Conservation (phyloP, 2,329 filamentous ascomycete species). For the Colletotrichum liriopes region DNA sequence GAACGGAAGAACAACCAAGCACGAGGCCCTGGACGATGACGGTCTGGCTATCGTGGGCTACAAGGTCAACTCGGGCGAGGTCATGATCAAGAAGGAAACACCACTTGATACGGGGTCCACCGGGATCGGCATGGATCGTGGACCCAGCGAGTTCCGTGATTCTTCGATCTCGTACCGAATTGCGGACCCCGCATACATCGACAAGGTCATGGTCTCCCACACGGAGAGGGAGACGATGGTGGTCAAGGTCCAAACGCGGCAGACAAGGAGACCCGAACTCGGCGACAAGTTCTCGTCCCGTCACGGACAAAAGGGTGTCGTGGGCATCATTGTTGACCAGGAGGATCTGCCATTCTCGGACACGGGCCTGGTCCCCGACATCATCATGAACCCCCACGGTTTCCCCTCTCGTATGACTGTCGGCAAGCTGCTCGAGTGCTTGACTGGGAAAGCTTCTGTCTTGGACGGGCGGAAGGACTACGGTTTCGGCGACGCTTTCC, state of each 20-base stretch:
- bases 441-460: conserved; percentile 94
- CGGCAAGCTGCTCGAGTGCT: conserved; percentile 95
- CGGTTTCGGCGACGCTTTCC: conserved; percentile 84
- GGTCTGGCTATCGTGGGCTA: conserved; percentile 91
- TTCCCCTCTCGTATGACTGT: conserved; percentile 99
- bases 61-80: conserved; percentile 82
- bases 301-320: conserved; percentile 98
- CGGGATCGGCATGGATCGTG: conserved; percentile 78
- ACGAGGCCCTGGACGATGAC: conserved; percentile 84
- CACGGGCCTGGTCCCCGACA: conserved; percentile 91
- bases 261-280: conserved; percentile 93
- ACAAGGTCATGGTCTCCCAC: conserved; percentile 95
- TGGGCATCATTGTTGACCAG: conserved; percentile 96
- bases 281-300: conserved; percentile 99
- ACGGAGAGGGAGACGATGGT: conserved; percentile 89
- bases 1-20: conserved; percentile 78
- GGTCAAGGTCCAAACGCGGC: conserved; percentile 95
- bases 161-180: conserved; percentile 85
- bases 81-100: conserved; percentile 91
- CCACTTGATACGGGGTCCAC: conserved; percentile 84
- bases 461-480: conserved; percentile 89
- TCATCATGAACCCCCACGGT: conserved; percentile 99
- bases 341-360: conserved; percentile 98
- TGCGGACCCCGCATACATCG: conserved; percentile 88
- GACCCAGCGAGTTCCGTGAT: conserved; percentile 76